Evolutionary conservation across 2,329 filamentous ascomycete species (phyloP).

Genomic region (Lachnellula hyalina): DNA sequence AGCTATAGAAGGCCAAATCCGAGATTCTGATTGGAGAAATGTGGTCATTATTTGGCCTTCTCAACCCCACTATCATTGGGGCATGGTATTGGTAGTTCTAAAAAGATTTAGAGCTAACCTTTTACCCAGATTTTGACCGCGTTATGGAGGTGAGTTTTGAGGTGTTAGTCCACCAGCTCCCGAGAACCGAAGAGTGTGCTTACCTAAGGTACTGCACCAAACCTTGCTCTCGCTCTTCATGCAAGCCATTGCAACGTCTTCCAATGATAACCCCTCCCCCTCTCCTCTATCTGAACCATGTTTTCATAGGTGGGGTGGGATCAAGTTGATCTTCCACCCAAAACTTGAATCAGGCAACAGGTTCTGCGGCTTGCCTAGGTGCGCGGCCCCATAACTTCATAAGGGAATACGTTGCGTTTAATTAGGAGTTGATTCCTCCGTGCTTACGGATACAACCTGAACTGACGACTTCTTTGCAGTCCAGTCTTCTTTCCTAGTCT

Average conservation of each 20-base stretch:
- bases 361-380: neutral
- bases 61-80: neutral
- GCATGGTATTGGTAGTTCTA: neutral
- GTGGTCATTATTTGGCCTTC: neutral
- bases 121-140: neutral
- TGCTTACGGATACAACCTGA: constrained; percentile 9
- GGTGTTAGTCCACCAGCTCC: neutral
- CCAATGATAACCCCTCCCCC: neutral
- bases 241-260: neutral
- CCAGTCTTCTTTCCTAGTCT: constrained; percentile 1
- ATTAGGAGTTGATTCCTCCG: constrained; percentile 10
- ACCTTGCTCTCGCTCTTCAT: constrained; percentile 3
- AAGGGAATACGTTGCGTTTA: neutral
- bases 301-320: neutral
- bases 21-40: neutral
- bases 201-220: neutral
- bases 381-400: neutral
- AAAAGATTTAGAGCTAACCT: neutral
- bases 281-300: neutral
- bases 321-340: neutral
- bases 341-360: constrained; percentile 1
- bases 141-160: neutral
- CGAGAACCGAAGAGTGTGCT: neutral
- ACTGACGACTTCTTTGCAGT: neutral
- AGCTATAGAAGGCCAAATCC: neutral